These are phyloP conservation scores for Mycena maculata DNA, from an alignment of 768 basidiomycete genomes.

Conservation along the genomic window DNA sequence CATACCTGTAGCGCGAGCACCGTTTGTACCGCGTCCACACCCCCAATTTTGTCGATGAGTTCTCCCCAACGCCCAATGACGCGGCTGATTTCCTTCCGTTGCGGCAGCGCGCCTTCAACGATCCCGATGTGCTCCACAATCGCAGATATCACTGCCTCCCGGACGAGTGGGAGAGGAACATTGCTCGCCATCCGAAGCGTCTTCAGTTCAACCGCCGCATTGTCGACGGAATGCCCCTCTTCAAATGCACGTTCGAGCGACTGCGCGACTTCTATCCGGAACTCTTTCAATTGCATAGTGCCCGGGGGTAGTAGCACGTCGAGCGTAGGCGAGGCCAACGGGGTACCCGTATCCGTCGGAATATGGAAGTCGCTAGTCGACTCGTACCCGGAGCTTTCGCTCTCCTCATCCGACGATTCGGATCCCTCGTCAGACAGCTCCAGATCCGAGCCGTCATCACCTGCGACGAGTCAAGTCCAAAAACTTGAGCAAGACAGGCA, in stretches of 20 bases:
- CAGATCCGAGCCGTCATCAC: constrained; percentile 73
- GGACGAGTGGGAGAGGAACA: constrained; percentile 85
- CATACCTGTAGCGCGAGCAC: constrained; percentile 80
- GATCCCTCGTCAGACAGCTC: constrained; percentile 71
- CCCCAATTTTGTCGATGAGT: constrained; percentile 84
- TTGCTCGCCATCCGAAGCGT: constrained; percentile 98
- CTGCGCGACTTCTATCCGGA: constrained; percentile 79
- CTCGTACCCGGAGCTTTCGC: constrained; percentile 44
- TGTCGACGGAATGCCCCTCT: constrained; percentile 92
- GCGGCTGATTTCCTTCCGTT: constrained; percentile 72
- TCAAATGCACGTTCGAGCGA: constrained; percentile 93
- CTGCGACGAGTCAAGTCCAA: constrained; percentile 45
- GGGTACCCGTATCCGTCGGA: background rate
- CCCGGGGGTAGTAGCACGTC: constrained; percentile 37
- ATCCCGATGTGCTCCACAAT: constrained; percentile 80
- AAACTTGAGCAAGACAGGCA: background rate
- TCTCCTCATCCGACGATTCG: constrained; percentile 60
- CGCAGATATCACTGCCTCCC: constrained; percentile 89
- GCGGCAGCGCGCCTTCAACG: constrained; percentile 63
- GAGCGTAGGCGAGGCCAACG: constrained; percentile 8
- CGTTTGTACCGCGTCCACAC: constrained; percentile 85
- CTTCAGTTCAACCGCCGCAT: constrained; percentile 94
- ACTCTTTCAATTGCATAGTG: constrained; percentile 71
- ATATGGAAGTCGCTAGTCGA: constrained; percentile 3
- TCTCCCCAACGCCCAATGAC: constrained; percentile 85